Conservation (phyloP, 1,284 basidiomycete genomes). For the Heimioporus punctisporus region DNA sequence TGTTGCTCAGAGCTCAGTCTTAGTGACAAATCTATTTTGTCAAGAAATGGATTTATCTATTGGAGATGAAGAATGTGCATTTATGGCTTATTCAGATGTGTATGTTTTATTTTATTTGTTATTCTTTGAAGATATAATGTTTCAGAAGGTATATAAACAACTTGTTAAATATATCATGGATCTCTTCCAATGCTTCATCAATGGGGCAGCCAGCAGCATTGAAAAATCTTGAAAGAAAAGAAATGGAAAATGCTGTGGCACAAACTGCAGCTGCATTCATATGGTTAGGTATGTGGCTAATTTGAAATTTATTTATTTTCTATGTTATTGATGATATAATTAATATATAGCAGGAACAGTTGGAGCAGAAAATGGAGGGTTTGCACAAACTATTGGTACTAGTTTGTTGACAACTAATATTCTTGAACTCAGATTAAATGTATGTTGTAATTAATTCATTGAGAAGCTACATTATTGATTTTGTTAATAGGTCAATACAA, state of each 20-base stretch:
- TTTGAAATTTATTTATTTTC: not conserved
- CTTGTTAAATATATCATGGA: slow-evolving; percentile 1
- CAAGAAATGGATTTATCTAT: not conserved
- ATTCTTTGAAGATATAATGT: not conserved
- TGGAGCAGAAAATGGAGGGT: slow-evolving; percentile 5
- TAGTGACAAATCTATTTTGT: not conserved
- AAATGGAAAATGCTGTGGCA: slow-evolving; percentile 9
- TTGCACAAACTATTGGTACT: not conserved
- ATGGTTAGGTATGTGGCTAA: slow-evolving; percentile 13
- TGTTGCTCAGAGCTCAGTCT: not conserved
- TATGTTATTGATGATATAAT: no score
- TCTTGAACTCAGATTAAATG: slow-evolving; percentile 14
- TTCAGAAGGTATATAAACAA: not conserved
- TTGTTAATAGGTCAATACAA: not conserved
- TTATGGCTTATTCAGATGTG: not conserved
- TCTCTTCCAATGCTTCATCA: not conserved
- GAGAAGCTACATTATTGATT: not conserved
- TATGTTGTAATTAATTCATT: not conserved
- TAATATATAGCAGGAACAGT: not conserved
- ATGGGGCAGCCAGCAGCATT: not conserved
- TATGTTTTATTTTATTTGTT: not conserved
- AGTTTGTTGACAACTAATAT: not conserved
- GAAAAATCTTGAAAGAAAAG: not conserved
- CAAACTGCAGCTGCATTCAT: slow-evolving; percentile 4
- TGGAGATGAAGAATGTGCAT: not conserved